Evolutionary conservation across 2,329 filamentous ascomycete species (phyloP), one percentile per base, ranked within the genome.

Genomic region (Aspergillus unguis): DNA sequence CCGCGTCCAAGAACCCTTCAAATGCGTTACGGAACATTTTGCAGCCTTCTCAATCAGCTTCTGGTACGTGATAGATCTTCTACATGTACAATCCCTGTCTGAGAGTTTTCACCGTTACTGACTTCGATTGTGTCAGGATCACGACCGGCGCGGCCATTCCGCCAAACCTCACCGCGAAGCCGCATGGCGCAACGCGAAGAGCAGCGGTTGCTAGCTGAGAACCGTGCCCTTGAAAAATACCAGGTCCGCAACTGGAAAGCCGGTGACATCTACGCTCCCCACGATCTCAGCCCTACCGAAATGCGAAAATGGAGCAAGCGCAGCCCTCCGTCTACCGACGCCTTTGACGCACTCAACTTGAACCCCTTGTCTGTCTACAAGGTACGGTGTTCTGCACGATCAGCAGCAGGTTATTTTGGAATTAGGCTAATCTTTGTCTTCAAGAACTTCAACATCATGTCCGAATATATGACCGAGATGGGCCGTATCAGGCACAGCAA

Each of bases 401-500:
- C 23, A 29, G 10, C 26, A n/a, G 23, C 7, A 29, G 7, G 31
- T 6, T 7, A 73, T 33, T 33, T 8, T n/a, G 17, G 26, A n/a
- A 23, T 28, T 29, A 4, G 28, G 29, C 35, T 46, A 28, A 51
- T 31, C n/a, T n/a, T 37, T 50, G 23, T 6, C 27, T 23, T 44
- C 44, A 64, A 96, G 91, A 99, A 99, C 75, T 95, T 95, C 71
- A 84, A 88, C 35, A 83, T 99, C 56, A 87, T 97, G 73, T 88
- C 88, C 31, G 91, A 96, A 70, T 96, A 88, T 71, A 87, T 94
- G 65, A 90, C 88, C 0, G 75, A 85, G 8, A 88, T 90, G 75
- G 94, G 92, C 46, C 84, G 91, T 54, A 96, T 99, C 70, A 88
- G 84, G 74, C 85, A 87, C 69, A 79, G 82, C n/a, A 80, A 71